Conservation (phyloP, 1,284 basidiomycete genomes). For the Chalciporus piperatoides region DNA sequence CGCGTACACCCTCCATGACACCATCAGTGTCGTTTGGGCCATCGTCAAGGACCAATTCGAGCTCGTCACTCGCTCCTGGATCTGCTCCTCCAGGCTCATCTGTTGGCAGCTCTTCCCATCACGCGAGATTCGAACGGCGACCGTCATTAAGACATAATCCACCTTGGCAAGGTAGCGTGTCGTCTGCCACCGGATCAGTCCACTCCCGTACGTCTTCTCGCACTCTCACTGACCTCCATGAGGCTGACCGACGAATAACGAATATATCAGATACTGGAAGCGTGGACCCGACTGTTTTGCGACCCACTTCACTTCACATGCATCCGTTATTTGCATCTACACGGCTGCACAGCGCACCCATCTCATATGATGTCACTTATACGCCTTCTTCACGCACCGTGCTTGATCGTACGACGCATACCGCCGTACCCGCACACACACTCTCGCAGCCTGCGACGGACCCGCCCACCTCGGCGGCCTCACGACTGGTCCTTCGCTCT, state of each 20-base stretch:
- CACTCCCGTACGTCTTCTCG: slow-evolving; percentile 28
- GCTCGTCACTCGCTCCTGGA: slow-evolving; percentile 40
- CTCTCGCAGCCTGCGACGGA: slow-evolving; percentile 64
- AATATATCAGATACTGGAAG: slow-evolving; percentile 23
- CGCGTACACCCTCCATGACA: slow-evolving; percentile 27
- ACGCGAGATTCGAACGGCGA: slow-evolving; percentile 33
- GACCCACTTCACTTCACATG: slow-evolving; percentile 48
- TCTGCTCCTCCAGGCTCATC: slow-evolving; percentile 27
- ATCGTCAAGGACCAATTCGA: slow-evolving; percentile 47
- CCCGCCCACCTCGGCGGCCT: slow-evolving; percentile 44
- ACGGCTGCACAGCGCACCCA: slow-evolving; percentile 50
- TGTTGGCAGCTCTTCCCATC: slow-evolving; percentile 28
- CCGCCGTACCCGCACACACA: slow-evolving; percentile 53
- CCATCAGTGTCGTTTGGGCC: slow-evolving; percentile 35
- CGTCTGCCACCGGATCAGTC: slow-evolving; percentile 31
- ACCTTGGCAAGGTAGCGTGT: slow-evolving; percentile 42
- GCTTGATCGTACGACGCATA: slow-evolving; percentile 51
- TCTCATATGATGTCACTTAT: slow-evolving; percentile 58
- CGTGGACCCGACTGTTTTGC: slow-evolving; percentile 20
- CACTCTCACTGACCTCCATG: slow-evolving; percentile 6
- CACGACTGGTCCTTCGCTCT: slow-evolving; percentile 52
- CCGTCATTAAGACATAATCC: slow-evolving; percentile 41
- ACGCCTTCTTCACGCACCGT: slow-evolving; percentile 57
- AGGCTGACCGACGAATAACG: slow-evolving; percentile 8
- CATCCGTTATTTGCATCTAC: slow-evolving; percentile 59